These are phyloP conservation scores for Podospora comata DNA, from an alignment of 495 filamentous ascomycete genomes.

Conservation along the genomic window DNA sequence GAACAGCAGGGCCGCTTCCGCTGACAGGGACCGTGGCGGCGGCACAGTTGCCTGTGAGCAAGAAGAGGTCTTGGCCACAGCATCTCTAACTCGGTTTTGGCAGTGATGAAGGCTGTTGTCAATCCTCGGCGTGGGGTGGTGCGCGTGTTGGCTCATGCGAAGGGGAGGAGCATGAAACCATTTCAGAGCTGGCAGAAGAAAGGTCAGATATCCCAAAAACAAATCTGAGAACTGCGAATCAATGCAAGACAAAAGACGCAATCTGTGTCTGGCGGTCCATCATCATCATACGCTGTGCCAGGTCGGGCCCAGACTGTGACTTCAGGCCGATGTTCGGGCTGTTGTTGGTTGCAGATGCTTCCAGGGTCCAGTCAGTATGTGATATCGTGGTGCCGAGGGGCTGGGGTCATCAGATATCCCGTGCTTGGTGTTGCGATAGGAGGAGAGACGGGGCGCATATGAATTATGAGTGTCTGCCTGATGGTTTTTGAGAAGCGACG, in stretches of 20 bases:
- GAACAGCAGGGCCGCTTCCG: slow-evolving; percentile 20
- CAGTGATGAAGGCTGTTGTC: slow-evolving; percentile 4
- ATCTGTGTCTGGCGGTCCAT: not conserved
- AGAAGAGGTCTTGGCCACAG: not conserved
- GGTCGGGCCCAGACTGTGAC: not conserved
- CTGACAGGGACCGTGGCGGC: slow-evolving; percentile 14
- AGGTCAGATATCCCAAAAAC: not conserved
- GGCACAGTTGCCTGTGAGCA: not conserved
- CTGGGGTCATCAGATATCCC: slow-evolving; percentile 3
- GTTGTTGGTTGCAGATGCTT: slow-evolving; percentile 1
- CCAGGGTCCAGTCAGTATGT: not conserved
- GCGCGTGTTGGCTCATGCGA: slow-evolving; percentile 6
- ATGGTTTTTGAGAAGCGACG: not conserved
- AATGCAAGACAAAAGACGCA: not conserved
- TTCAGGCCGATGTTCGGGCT: not conserved
- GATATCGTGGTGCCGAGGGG: not conserved
- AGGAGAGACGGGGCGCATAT: not conserved
- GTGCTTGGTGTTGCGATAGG: slow-evolving; percentile 4
- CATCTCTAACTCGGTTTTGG: slow-evolving; percentile 7
- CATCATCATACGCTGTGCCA: not conserved
- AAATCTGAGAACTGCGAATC: not conserved
- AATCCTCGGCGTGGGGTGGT: slow-evolving; percentile 18
- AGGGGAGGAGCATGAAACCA: not conserved
- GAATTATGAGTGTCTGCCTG: not conserved
- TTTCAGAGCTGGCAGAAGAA: not conserved